Base-by-base conservation (phyloP, 2,329 filamentous ascomycete genomes). In the Pseudopyricularia javanii region DNA sequence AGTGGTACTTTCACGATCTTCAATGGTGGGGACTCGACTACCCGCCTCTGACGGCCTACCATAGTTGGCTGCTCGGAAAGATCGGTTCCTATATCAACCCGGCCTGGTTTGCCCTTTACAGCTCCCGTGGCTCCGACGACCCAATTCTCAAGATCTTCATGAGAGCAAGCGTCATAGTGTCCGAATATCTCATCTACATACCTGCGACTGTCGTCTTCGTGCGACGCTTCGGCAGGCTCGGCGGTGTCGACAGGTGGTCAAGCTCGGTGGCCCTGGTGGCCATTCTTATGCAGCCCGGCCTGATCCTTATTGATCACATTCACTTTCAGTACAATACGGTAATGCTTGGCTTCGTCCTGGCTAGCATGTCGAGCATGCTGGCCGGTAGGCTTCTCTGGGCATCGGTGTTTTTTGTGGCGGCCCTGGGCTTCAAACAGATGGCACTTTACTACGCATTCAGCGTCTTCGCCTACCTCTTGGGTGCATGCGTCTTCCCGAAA, bases 361-460 rank as follows among this genome's bases (percentile, higher is more conserved):
- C 89, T 1, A 88, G 85, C 61, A 82, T 96, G 72, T 93, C 91
- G 43, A 93, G 87, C 66, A 86, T 97, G 70, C 68, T 95, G 50
- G 89, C 90, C 3, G 88, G 88, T 4, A 80, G 90, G 49, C 85
- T 85, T 61, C 78, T 94, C 56, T 96, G 91, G 90, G 82, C 88
- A 26, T 90, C 88, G 56, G 80, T 95, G 55, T 95, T 95, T 72
- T 98, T 98, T 61, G 93, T 98, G 7, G 82, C 80, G 15, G 88
- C 91, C 3, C 74, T 98, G n/a, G 89, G 89, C 6, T 98, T 97
- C 75, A 98, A 98, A 74, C 93, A 98, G 68, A 98, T 98, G 94
- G 91, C 91, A 1, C 76, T 98, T 15, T 98, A 97, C 71, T 98
- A 96, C 68, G 90, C 94, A 3, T 91, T 94, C 14, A 84, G 85